A percentile compares a stretch with the other conserved stretches of the same genome.
Conservation (phyloP, 257 asterid genomes). For the Rhazya stricta region DNA sequence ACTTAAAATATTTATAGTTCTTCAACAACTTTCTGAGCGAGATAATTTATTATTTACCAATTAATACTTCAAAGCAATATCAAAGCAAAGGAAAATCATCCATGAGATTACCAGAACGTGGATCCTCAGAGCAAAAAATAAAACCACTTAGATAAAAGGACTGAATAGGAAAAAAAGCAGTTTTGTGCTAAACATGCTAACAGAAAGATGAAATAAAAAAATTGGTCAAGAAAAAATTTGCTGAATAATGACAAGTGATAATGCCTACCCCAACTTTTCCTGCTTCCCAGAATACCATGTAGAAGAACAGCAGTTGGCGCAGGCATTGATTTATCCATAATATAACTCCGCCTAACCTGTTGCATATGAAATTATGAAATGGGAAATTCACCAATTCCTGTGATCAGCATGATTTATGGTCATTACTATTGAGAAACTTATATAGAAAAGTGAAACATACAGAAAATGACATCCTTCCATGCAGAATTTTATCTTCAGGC, state of each 20-base stretch:
- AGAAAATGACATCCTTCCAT: not conserved
- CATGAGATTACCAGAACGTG: not conserved
- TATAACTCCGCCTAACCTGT: conserved; percentile 93
- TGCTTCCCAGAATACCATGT: conserved; percentile 96
- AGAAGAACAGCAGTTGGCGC: conserved; percentile 94
- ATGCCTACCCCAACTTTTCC: conserved; percentile 89
- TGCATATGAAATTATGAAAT: conserved; percentile 8
- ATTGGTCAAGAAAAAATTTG: not conserved
- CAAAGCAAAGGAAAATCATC: not conserved
- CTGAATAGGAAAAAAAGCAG: not conserved
- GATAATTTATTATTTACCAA: not conserved
- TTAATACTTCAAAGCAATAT: not conserved
- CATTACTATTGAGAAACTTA: not conserved
- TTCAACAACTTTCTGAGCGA: not conserved
- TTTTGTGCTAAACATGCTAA: not conserved
- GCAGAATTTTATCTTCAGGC: no score
- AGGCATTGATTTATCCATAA: conserved; percentile 61
- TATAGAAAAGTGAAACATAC: no score
- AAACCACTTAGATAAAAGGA: not conserved
- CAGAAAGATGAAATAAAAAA: not conserved
- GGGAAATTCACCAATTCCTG: not conserved
- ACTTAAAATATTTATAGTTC: not conserved
- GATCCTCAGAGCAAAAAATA: not conserved
- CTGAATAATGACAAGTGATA: not conserved
- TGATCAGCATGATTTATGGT: not conserved